These are phyloP conservation scores for Suhomyces xylopsoci DNA, from an alignment of 805 yeast species.

Conservation along the genomic window DNA sequence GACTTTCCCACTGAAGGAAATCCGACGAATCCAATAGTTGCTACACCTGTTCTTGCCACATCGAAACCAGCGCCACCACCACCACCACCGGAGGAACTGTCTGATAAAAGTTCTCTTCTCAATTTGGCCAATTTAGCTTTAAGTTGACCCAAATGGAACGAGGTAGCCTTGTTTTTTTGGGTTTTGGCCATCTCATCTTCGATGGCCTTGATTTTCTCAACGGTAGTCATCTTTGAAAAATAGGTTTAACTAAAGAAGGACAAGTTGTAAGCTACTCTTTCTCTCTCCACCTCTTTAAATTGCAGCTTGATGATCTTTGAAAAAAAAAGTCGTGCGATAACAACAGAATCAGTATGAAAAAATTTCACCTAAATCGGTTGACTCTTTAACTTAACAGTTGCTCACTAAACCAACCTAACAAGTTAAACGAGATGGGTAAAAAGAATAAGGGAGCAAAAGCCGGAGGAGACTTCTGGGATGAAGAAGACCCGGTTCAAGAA, in stretches of 20 bases:
- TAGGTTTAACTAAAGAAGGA: background rate
- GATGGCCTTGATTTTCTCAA: conserved; percentile 71
- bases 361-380: conserved; percentile 10
- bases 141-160: conserved; percentile 94
- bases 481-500: conserved; percentile 52
- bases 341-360: conserved; percentile 13
- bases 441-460: conserved; percentile 60
- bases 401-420: background rate
- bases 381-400: background rate
- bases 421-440: conserved; percentile 44
- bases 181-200: conserved; percentile 98
- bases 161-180: conserved; percentile 96
- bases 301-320: conserved; percentile 6
- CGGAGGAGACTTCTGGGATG: conserved; percentile 80
- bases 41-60: conserved; percentile 98
- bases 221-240: conserved; percentile 38
- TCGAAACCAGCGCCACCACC: conserved; percentile 94
- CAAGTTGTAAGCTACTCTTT: background rate
- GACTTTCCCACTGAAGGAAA: conserved; percentile 95
- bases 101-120: conserved; percentile 79
- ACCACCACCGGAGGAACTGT: conserved; percentile 71
- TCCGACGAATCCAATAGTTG: conserved; percentile 96
- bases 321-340: conserved; percentile 15
- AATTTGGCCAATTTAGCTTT: conserved; percentile 95
- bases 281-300: background rate